Percentiles rank a stretch among this genome's conserved stretches.
Evolutionary conservation across 2,329 filamentous ascomycete genomes (phyloP).

Genomic region (Xylariomycetidae sp.): DNA sequence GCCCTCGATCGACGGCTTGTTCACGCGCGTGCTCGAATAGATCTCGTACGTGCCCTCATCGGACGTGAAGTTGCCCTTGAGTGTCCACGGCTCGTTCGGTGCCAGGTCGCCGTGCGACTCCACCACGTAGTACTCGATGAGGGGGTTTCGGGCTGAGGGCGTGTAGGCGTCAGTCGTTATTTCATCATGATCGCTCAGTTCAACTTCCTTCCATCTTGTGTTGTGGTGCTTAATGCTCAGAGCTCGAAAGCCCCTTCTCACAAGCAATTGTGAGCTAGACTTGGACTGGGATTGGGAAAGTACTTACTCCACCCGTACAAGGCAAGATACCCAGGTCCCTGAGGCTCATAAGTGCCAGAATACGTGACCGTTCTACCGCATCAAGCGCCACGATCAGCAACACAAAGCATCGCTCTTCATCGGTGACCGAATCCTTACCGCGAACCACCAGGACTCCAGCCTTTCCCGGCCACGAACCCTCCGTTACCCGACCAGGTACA

Average conservation of each 20-base stretch:
- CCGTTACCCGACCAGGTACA: conserved; percentile 41
- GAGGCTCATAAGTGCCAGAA: conserved; percentile 31
- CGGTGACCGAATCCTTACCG: too few species aligned
- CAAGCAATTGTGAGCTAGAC: background rate
- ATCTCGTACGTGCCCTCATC: conserved; percentile 52
- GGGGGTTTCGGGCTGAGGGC: conserved; percentile 16
- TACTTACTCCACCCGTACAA: conserved; percentile 48
- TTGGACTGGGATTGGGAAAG: background rate
- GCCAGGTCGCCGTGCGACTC: conserved; percentile 47
- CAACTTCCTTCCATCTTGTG: too few species aligned
- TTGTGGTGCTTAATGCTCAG: too few species aligned
- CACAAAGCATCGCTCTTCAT: background rate
- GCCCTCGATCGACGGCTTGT: conserved; percentile 50
- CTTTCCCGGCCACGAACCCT: conserved; percentile 55
- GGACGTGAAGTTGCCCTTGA: conserved; percentile 44
- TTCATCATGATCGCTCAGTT: too few species aligned
- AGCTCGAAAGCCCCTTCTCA: too few species aligned
- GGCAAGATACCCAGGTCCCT: conserved; percentile 42
- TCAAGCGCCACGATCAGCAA: conserved; percentile 2
- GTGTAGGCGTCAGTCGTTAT: too few species aligned
- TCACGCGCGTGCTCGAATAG: conserved; percentile 42
- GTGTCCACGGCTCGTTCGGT: conserved; percentile 39
- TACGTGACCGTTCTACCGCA: conserved; percentile 29
- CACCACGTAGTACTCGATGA: conserved; percentile 54
- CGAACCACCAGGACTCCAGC: conserved; percentile 49